phyloP scores from a whole-genome alignment of 331 rosid genomes.

The Erythrophleum ivorense region DNA sequence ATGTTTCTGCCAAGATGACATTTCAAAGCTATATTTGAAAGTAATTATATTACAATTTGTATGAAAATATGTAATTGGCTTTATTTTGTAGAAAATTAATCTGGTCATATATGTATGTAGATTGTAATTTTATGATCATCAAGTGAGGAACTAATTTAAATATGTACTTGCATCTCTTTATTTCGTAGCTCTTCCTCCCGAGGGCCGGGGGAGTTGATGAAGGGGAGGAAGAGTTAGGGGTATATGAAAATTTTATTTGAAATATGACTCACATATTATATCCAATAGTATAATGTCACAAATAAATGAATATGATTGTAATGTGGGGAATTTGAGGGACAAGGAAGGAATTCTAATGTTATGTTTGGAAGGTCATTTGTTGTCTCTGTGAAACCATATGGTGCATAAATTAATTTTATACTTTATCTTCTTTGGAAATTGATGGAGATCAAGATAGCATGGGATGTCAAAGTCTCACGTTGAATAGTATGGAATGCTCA shows the following conservation, averaged over 20 bases:
- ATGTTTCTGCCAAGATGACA: constrained; percentile 4
- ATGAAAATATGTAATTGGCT: not conserved
- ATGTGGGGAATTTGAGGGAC: not conserved
- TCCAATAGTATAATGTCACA: not conserved
- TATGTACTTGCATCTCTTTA: not conserved
- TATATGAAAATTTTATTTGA: not conserved
- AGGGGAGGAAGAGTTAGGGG: not conserved
- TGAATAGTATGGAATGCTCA: too few species aligned
- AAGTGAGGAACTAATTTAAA: not conserved
- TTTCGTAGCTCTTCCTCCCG: not conserved
- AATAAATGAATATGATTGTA: not conserved
- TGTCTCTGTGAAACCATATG: not conserved
- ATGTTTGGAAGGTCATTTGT: not conserved
- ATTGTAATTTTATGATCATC: not conserved
- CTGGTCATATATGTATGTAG: not conserved
- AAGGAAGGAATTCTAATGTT: not conserved
- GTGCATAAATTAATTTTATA: not conserved
- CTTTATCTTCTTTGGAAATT: not conserved
- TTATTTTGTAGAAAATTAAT: not conserved
- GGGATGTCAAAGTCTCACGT: too few species aligned
- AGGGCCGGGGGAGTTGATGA: not conserved
- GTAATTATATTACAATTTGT: not conserved
- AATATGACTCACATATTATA: not conserved
- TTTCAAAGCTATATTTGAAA: not conserved
- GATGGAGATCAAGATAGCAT: too few species aligned